Conservation (phyloP, 257 asterid species). For the Rauvolfia tetraphylla region DNA sequence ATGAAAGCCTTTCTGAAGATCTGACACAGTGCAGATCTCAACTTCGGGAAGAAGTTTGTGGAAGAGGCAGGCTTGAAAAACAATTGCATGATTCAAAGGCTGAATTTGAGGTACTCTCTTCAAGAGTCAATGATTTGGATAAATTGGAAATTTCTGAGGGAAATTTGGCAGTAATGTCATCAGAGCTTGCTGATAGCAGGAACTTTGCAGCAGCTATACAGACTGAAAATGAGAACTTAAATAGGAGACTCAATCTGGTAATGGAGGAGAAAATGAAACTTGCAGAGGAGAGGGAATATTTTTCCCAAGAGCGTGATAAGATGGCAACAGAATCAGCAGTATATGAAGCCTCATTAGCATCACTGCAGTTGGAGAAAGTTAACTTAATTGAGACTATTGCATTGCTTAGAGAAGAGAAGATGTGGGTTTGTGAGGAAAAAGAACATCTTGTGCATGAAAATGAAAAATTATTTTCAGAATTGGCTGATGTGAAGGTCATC, state of each 20-base stretch:
- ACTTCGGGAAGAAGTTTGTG: constrained; percentile 45
- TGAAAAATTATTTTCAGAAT: constrained; percentile 43
- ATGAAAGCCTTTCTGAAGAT: constrained; percentile 51
- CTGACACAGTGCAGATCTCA: constrained; percentile 50
- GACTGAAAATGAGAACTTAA: constrained; percentile 54
- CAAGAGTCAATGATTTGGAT: constrained; percentile 54
- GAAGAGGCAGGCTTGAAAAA: constrained; percentile 50
- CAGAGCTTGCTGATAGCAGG: constrained; percentile 61
- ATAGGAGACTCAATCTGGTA: constrained; percentile 35
- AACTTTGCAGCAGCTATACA: constrained; percentile 48
- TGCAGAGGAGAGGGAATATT: constrained; percentile 43
- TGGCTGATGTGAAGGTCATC: constrained; percentile 40
- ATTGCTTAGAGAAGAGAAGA: constrained; percentile 48
- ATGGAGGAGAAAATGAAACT: constrained; percentile 54
- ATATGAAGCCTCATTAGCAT: constrained; percentile 48
- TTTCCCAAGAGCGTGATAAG: constrained; percentile 50
- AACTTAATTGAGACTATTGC: constrained; percentile 29
- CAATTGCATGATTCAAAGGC: constrained; percentile 55
- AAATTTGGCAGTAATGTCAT: constrained; percentile 54
- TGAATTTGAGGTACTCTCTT: constrained; percentile 51
- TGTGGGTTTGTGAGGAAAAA: constrained; percentile 50
- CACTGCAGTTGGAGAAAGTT: constrained; percentile 42
- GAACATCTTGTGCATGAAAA: constrained; percentile 46
- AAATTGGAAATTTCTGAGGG: constrained; percentile 53
- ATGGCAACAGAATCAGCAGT: constrained; percentile 47